These are phyloP conservation scores for Penicillium egyptiacum DNA, from an alignment of 495 filamentous ascomycete species.

Conservation along the genomic window DNA sequence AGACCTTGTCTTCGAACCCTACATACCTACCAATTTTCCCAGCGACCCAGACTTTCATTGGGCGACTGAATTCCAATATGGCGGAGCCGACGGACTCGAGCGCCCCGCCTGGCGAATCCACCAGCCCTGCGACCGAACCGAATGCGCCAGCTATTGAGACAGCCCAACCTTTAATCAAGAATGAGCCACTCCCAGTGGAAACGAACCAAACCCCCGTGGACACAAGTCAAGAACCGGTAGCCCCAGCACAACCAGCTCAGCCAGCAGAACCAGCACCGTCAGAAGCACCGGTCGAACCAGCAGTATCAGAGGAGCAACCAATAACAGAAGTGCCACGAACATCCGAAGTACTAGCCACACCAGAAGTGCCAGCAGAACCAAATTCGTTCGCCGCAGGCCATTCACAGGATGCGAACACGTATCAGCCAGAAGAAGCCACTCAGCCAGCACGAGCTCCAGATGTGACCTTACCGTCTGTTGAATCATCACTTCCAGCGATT, in stretches of 20 bases:
- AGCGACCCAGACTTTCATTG: conserved; percentile 7
- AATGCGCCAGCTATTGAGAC: conserved; percentile 25
- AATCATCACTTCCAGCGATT: conserved; percentile 25
- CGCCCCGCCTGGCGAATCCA: conserved; percentile 32
- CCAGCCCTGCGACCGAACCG: conserved; percentile 25
- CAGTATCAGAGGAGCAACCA: neutral
- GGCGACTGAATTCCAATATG: conserved; percentile 27
- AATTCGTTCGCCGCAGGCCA: conserved; percentile 1
- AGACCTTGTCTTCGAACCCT: conserved; percentile 2
- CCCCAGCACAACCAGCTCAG: neutral
- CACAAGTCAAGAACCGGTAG: neutral
- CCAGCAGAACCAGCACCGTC: neutral
- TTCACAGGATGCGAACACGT: conserved; percentile 9
- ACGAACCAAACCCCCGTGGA: conserved; percentile 10
- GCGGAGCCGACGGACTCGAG: conserved; percentile 37
- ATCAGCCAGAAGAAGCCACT: conserved; percentile 6
- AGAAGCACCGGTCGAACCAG: neutral
- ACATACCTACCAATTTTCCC: neutral
- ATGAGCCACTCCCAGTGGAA: conserved; percentile 13
- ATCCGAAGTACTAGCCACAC: neutral
- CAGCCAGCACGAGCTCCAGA: conserved; percentile 13
- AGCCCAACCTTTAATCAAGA: conserved; percentile 9
- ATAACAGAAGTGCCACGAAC: neutral
- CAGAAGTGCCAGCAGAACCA: neutral
- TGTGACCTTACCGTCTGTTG: conserved; percentile 17